Base-by-base conservation (phyloP, 1,284 basidiomycete species). In the Puccinia polysora region DNA sequence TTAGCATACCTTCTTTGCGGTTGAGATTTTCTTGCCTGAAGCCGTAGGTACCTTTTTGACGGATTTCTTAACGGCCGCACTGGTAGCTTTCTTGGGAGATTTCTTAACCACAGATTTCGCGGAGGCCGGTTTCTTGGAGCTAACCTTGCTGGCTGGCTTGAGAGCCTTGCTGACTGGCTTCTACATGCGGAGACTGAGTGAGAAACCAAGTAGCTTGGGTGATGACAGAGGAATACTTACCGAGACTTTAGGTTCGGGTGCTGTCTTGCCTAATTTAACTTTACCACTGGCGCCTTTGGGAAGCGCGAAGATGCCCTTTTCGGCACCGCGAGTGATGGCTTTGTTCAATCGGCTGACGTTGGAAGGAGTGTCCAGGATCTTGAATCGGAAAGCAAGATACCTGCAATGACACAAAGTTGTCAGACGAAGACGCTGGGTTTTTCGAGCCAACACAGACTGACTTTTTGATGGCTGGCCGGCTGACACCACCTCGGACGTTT, bases 231-330 rank as follows among this genome's bases (percentile, higher is more conserved):
- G 14, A 36, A 32, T 50, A 65, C 73, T 67, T 43, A 62, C 67
- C 65, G 50, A 14, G 28, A 30, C 34, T 23, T 72, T 69, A 0
- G 55, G 7, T 32, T 25, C 28, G 7, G 36, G 34, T 47, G 45
- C 36, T 28, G 64, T n/a, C 30, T 67, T 65, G 52, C 32, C 59
- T 30, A 75, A 23, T 67, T 73, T 75, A 68, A 77, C 71, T 62
- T 76, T 76, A 43, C 76, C 76, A 30, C 62, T 30, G 8, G 64
- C 34, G 0, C 76, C 76, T 36, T 76, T 76, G 10, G 76, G 76
- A 8, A 76, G 69, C 7, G 63, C 40, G 40, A 77, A 75, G 20
- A 52, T 47, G 12, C 75, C 75, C 25, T 73, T 74, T 20, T 76
- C 74, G 36, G 52, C 52, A 3, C 76, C 76, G 40, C 36, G 59